phyloP scores from a whole-genome alignment of 371 early-diverging fungal species.

The Saksenaea oblongispora region DNA sequence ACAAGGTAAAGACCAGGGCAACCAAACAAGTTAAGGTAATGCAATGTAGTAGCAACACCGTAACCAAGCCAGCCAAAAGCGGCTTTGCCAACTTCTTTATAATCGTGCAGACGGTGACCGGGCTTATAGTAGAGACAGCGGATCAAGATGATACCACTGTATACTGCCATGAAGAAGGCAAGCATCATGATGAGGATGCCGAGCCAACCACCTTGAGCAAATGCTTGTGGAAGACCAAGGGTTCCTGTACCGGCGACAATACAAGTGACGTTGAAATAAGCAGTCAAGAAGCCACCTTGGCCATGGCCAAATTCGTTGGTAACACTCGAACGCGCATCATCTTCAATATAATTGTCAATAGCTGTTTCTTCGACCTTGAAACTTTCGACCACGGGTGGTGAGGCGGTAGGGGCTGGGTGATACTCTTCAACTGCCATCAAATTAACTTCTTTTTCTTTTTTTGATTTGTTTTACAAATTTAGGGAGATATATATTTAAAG shows the following conservation, averaged over 20 bases:
- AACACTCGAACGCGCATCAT: conserved; percentile 21
- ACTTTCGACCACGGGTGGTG: conserved; percentile 8
- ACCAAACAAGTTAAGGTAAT: conserved; percentile 70
- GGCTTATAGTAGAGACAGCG: conserved; percentile 42
- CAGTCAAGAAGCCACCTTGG: conserved; percentile 39
- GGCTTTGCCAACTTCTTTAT: conserved; percentile 65
- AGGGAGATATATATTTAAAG: no score
- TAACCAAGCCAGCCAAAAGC: conserved; percentile 67
- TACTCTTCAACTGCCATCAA: conserved; percentile 5
- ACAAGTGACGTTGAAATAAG: conserved; percentile 69
- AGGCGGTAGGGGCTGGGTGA: neutral
- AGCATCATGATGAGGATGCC: conserved; percentile 45
- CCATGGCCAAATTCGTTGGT: conserved; percentile 43
- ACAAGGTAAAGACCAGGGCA: conserved; percentile 79
- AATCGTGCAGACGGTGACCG: conserved; percentile 56
- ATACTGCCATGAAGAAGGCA: conserved; percentile 38
- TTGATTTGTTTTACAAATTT: no score
- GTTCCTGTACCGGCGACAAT: conserved; percentile 90
- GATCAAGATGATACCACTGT: conserved; percentile 41
- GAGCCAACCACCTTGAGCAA: conserved; percentile 46
- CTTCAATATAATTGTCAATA: conserved; percentile 38
- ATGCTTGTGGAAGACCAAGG: conserved; percentile 64
- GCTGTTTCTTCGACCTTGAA: conserved; percentile 34
- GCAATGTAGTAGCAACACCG: conserved; percentile 60
- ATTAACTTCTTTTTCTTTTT: neutral